These are phyloP conservation scores for Penicillium sp. DNA, from an alignment of 2,329 filamentous ascomycete species.

Conservation along the genomic window DNA sequence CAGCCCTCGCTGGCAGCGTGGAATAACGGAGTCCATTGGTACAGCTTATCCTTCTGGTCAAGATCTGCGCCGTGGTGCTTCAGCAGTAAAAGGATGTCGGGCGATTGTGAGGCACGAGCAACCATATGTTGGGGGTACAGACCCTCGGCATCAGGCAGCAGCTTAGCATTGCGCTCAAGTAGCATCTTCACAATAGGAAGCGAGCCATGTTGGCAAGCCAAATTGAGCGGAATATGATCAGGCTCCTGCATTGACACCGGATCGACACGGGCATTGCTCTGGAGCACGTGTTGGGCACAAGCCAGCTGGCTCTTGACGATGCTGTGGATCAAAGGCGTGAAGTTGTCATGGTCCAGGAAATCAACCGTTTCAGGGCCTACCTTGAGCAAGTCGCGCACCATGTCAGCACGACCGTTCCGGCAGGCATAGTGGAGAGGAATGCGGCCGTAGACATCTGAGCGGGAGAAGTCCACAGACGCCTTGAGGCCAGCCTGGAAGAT, in stretches of 20 bases:
- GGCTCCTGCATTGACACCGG: slow-evolving; percentile 70
- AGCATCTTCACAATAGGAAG: slow-evolving; percentile 82
- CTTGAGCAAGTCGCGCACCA: slow-evolving; percentile 73
- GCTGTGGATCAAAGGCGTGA: slow-evolving; percentile 90
- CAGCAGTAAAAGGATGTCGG: slow-evolving; percentile 76
- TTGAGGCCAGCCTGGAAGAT: slow-evolving; percentile 77
- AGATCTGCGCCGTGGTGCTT: slow-evolving; percentile 86
- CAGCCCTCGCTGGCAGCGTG: slow-evolving; percentile 97
- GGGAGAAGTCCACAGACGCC: slow-evolving; percentile 72
- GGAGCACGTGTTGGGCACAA: slow-evolving; percentile 77
- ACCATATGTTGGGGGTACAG: slow-evolving; percentile 97
- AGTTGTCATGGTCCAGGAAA: slow-evolving; percentile 92
- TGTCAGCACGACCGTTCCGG: slow-evolving; percentile 85
- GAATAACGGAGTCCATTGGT: slow-evolving; percentile 95
- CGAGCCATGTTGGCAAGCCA: slow-evolving; percentile 92
- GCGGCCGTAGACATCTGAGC: slow-evolving; percentile 89
- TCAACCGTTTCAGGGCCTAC: slow-evolving; percentile 76
- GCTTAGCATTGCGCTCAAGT: slow-evolving; percentile 74
- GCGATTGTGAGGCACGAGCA: slow-evolving; percentile 80
- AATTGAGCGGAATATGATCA: slow-evolving; percentile 90
- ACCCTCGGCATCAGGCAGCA: slow-evolving; percentile 94
- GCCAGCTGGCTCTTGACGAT: slow-evolving; percentile 84
- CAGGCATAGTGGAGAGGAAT: slow-evolving; percentile 95
- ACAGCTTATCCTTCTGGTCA: slow-evolving; percentile 90
- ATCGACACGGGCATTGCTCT: slow-evolving; percentile 79